These are phyloP conservation scores for Lyophyllum semitale DNA, from an alignment of 768 basidiomycete species.

Conservation along the genomic window DNA sequence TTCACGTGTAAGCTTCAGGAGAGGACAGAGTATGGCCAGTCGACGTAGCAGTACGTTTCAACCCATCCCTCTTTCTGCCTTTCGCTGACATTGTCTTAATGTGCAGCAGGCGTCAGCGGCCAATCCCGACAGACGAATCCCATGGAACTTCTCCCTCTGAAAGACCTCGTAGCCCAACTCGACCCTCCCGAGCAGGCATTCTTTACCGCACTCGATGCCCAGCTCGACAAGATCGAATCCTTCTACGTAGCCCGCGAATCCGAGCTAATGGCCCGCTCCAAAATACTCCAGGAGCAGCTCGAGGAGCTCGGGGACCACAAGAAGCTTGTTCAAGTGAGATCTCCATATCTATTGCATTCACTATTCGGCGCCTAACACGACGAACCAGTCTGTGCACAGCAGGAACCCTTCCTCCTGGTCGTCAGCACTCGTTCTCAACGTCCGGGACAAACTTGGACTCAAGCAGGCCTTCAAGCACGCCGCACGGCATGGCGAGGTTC, in stretches of 20 bases:
- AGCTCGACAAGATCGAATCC: slow-evolving; percentile 82
- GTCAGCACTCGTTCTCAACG: background rate
- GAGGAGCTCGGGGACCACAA: slow-evolving; percentile 74
- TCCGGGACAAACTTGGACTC: slow-evolving; percentile 4
- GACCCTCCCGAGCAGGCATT: slow-evolving; percentile 67
- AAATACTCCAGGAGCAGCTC: slow-evolving; percentile 65
- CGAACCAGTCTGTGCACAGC: slow-evolving; percentile 14
- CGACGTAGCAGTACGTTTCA: background rate
- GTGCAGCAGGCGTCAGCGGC: background rate
- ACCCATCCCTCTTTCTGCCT: background rate
- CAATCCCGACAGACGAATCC: slow-evolving; percentile 18
- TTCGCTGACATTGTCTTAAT: background rate
- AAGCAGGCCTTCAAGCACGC: background rate
- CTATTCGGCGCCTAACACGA: background rate
- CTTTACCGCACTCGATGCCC: slow-evolving; percentile 73
- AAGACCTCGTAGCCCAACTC: slow-evolving; percentile 54
- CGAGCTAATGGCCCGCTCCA: slow-evolving; percentile 52
- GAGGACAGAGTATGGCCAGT: background rate
- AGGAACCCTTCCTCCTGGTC: slow-evolving; percentile 11
- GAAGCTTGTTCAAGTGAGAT: slow-evolving; percentile 55
- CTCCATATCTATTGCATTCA: background rate
- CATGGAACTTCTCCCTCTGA: slow-evolving; percentile 38
- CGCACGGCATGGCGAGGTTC: background rate
- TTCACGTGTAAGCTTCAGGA: slow-evolving; percentile 1
- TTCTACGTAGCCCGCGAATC: slow-evolving; percentile 79